Evolutionary conservation across 2,329 filamentous ascomycete genomes (phyloP).

Genomic region (Hymenoscyphus albidus): DNA sequence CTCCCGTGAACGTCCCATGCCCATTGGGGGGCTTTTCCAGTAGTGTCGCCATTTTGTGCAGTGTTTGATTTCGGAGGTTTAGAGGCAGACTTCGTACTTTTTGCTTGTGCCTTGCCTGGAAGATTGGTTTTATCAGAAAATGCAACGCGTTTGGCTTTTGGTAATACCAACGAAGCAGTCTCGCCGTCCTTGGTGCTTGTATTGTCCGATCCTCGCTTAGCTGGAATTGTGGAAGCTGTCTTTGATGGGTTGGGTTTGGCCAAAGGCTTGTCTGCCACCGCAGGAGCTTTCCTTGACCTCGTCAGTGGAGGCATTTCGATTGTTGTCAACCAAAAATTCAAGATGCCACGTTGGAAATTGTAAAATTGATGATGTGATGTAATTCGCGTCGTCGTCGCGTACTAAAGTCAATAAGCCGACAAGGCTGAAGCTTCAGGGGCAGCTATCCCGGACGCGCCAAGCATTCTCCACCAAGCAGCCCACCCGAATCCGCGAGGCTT

Average conservation of each 20-base stretch:
- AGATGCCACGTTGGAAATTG: not conserved
- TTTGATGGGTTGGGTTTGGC: not conserved
- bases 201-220: not conserved
- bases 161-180: not conserved
- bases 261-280: not conserved
- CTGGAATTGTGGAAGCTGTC: not conserved
- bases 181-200: not conserved
- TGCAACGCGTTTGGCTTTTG: not conserved
- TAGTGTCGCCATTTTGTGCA: not conserved
- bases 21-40: not conserved
- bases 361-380: not conserved
- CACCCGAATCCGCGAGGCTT: not conserved
- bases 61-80: not conserved
- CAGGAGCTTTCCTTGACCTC: not conserved
- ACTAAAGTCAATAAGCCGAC: not conserved
- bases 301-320: not conserved
- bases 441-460: not conserved
- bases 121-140: not conserved
- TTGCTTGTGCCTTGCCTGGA: not conserved
- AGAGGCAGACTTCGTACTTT: not conserved
- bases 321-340: not conserved
- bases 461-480: not conserved
- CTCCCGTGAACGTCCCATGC: not conserved
- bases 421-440: not conserved
- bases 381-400: not conserved